These are phyloP conservation scores for Candida montana DNA, from an alignment of 805 yeast species.

Conservation along the genomic window DNA sequence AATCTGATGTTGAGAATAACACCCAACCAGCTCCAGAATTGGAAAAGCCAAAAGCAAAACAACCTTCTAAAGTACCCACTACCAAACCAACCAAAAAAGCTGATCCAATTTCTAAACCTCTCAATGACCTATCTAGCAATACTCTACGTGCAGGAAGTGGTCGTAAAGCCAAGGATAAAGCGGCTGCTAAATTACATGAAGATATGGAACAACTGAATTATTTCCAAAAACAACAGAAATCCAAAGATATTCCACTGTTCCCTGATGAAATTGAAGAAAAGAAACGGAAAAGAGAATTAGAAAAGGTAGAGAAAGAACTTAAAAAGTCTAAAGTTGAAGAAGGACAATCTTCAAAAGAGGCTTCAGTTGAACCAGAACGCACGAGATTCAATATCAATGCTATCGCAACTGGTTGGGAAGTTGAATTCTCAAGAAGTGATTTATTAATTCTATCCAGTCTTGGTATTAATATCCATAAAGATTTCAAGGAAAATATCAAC, in stretches of 20 bases:
- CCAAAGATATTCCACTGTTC: slow-evolving; percentile 32
- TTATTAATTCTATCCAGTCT: slow-evolving; percentile 36
- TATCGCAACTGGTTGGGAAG: slow-evolving; percentile 63
- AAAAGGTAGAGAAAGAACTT: slow-evolving; percentile 17
- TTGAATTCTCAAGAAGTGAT: slow-evolving; percentile 40
- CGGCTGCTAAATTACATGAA: slow-evolving; percentile 58
- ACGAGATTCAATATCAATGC: slow-evolving; percentile 35
- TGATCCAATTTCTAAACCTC: slow-evolving; percentile 5
- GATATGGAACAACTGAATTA: slow-evolving; percentile 65
- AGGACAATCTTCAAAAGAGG: slow-evolving; percentile 7
- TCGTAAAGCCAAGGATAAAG: slow-evolving; percentile 61
- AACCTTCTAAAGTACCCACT: background rate
- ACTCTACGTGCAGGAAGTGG: slow-evolving; percentile 23
- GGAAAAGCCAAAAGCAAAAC: background rate
- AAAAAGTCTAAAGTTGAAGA: slow-evolving; percentile 13
- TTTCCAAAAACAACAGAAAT: slow-evolving; percentile 50
- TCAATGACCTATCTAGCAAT: background rate
- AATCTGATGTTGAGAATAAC: background rate
- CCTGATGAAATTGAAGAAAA: slow-evolving; percentile 36
- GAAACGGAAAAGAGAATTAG: slow-evolving; percentile 27
- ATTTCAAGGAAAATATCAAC: slow-evolving; percentile 32
- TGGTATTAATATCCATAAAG: slow-evolving; percentile 49
- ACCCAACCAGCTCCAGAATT: background rate
- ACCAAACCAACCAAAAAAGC: background rate
- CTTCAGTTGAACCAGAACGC: background rate